A percentile compares a stretch with the other conserved stretches of the same genome.
These are phyloP conservation scores for Rhodomyrtus tomentosa DNA, from an alignment of 345 rosid genomes.

Conservation along the genomic window DNA sequence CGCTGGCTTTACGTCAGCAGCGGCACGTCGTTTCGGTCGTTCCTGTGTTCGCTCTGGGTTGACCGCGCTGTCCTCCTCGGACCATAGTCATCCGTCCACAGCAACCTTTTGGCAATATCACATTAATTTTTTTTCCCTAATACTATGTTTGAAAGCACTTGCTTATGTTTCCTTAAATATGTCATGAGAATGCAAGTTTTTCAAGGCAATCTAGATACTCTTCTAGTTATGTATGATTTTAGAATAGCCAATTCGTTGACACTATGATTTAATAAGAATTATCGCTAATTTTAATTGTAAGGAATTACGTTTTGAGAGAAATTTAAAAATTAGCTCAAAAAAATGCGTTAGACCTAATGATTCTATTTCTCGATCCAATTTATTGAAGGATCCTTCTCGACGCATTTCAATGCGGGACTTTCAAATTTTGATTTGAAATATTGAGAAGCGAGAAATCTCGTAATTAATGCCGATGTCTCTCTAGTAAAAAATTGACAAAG, in stretches of 20 bases:
- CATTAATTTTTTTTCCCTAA: no score
- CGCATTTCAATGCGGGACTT: no score
- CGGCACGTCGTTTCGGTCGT: background rate
- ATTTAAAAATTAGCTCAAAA: no score
- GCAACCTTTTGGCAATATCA: background rate
- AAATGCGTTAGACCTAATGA: fast-evolving
- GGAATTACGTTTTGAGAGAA: background rate
- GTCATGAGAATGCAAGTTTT: no score
- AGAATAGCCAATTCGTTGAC: background rate
- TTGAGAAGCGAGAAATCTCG: no score
- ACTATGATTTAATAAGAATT: background rate
- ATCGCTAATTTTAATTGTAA: background rate
- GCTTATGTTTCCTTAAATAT: no score
- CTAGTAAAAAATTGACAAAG: no score
- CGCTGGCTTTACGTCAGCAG: background rate
- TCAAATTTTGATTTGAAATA: no score
- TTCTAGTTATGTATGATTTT: background rate
- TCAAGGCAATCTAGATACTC: no score
- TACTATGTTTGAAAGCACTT: no score
- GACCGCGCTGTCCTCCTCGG: background rate
- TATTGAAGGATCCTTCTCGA: background rate
- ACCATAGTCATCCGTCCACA: background rate
- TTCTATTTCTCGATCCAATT: background rate
- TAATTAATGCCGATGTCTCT: no score
- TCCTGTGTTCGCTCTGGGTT: background rate